Conservation (phyloP, 768 basidiomycete genomes). For the Rhodocollybia butyracea region DNA sequence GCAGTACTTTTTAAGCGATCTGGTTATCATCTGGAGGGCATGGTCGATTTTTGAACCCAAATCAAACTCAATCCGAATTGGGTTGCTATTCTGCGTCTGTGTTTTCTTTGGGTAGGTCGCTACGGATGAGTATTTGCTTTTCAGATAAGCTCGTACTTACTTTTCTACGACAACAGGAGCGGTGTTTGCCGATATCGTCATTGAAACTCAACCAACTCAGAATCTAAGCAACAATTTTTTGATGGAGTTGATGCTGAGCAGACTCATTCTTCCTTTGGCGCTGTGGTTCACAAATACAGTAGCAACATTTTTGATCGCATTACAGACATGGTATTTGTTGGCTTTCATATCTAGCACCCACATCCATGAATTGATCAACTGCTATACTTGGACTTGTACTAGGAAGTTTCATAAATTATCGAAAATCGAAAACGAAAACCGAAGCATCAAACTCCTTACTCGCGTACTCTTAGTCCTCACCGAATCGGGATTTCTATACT, state of each 20-base stretch:
- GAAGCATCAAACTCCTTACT: neutral
- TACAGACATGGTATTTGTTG: neutral
- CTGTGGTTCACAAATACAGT: neutral
- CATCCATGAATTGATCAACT: too few relatives aligned
- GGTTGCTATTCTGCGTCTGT: neutral
- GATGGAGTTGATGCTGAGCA: neutral
- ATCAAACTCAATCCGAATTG: neutral
- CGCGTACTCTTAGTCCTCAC: neutral
- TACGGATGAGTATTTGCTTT: too few relatives aligned
- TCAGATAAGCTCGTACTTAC: neutral
- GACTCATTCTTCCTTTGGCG: neutral
- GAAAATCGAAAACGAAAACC: neutral
- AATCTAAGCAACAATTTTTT: neutral
- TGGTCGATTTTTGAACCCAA: neutral
- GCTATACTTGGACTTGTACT: neutral
- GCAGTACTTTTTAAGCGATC: constrained; percentile 1
- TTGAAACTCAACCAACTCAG: neutral
- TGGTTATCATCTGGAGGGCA: neutral
- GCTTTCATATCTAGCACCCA: neutral
- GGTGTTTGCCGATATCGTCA: neutral
- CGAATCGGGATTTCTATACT: neutral
- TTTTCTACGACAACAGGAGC: neutral
- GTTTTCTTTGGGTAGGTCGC: neutral
- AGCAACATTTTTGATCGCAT: neutral
- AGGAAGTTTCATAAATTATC: neutral